These are phyloP conservation scores for Drechslerella dactyloides DNA, from an alignment of 2,329 filamentous ascomycete genomes.

Conservation along the genomic window DNA sequence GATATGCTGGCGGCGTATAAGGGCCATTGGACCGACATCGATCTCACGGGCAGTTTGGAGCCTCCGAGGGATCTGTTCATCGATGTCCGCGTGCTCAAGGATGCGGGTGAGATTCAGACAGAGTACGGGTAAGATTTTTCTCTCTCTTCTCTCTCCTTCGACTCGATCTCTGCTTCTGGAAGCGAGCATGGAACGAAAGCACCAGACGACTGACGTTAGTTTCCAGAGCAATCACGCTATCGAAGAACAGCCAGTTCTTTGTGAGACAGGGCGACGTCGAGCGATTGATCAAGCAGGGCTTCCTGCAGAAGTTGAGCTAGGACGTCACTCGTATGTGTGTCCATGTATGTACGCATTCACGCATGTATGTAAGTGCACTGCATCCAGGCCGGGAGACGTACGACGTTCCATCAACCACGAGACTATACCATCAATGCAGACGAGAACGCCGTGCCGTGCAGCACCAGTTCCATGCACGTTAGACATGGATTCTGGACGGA, in stretches of 20 bases:
- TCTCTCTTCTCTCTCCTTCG: neutral
- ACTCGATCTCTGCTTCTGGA: neutral
- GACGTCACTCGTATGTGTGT: neutral
- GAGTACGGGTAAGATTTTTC: constrained; percentile 82
- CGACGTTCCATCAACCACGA: neutral
- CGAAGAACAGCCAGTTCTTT: constrained; percentile 98
- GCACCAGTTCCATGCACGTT: neutral
- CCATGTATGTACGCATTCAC: neutral
- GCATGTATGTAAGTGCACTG: neutral
- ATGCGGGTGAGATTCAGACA: constrained; percentile 97
- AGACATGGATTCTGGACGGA: neutral
- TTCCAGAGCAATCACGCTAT: constrained; percentile 84
- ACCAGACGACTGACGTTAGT: constrained; percentile 53
- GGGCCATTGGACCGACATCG: constrained; percentile 97
- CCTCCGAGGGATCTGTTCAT: constrained; percentile 96
- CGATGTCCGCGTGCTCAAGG: constrained; percentile 92
- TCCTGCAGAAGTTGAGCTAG: constrained; percentile 83
- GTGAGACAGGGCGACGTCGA: constrained; percentile 96
- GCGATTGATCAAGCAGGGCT: constrained; percentile 89
- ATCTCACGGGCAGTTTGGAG: constrained; percentile 89
- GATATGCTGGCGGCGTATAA: constrained; percentile 96
- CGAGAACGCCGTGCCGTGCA: neutral
- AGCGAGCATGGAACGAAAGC: neutral
- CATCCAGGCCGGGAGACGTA: neutral
- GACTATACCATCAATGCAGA: neutral